phyloP scores from a whole-genome alignment of 176 grass and related monocot species.

The Rhynchospora breviuscula region DNA sequence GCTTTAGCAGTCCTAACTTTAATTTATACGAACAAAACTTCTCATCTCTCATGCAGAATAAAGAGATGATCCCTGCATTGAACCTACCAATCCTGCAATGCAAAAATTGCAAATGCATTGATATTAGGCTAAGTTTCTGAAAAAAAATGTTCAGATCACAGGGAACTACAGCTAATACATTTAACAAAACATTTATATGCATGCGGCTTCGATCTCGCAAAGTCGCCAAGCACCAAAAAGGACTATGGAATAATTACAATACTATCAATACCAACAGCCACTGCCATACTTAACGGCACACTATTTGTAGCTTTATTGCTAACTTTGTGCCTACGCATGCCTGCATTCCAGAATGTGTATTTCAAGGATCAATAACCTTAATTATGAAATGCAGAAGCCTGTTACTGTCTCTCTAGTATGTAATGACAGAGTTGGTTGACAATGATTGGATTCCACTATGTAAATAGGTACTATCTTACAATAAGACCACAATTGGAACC shows the following conservation, averaged over 20 bases:
- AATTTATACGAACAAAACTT: conserved; percentile 13
- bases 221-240: too few relatives aligned
- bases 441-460: background rate
- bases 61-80: background rate
- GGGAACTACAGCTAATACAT: background rate
- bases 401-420: background rate
- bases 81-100: background rate
- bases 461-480: background rate
- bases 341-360: background rate
- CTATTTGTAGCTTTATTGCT: background rate
- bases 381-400: background rate
- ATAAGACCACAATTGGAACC: background rate
- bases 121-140: background rate
- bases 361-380: background rate
- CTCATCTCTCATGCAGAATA: background rate
- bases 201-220: too few relatives aligned
- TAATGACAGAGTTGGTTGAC: background rate
- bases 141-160: background rate
- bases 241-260: background rate
- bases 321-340: background rate
- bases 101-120: background rate
- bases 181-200: background rate
- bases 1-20: background rate
- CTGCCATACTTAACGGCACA: background rate
- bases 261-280: background rate